Evolutionary conservation across 768 basidiomycete genomes (phyloP), one percentile per base, ranked within the genome.

Genomic region (Kwoniella shandongensis): DNA sequence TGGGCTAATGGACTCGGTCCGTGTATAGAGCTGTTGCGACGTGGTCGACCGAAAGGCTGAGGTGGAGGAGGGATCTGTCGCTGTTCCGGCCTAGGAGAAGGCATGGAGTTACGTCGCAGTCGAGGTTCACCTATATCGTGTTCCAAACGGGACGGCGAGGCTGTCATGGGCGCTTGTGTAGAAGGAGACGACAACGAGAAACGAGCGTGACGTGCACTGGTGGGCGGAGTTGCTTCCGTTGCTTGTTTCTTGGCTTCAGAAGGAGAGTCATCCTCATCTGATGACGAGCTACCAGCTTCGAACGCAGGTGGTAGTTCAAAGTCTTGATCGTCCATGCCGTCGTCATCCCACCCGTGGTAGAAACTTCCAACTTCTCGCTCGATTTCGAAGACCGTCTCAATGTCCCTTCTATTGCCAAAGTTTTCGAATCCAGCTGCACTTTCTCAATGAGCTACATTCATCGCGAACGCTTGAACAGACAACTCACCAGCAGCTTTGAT

Each of bases 401-500:
- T 62, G 49, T 76, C 75, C 13, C 57, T 58, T 5, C 67, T 47
- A 12, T 68, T 69, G 3, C 70, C 73, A 36, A 67, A 70, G 40
- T 69, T 69, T 41, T 76, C 75, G 29, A 74, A 70, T 13, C 75
- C 75, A 51, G 75, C 69, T 66, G 54, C 12, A 25, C 27, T 10
- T 29, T 12, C 15, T 27, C n/a, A 29, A 40, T 58, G 30, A 59
- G 45, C 55, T 46, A 18, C 17, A 26, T 22, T 39, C 39, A 25
- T 11, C 23, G 1, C 26, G 22, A 17, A 27, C 7, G 12, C 36
- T 12, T 30, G 32, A 18, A 20, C 18, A 22, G 11, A 22, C 18
- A n/a, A 54, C 75, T 54, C 47, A 74, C 75, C 67, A 18, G 72
- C 75, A 12, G 67, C 62, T 49, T 63, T 89, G 44, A 96, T 62